These are phyloP conservation scores for Zygoascus hellenicus DNA, from an alignment of 1,139 yeast genomes.

Conservation along the genomic window DNA sequence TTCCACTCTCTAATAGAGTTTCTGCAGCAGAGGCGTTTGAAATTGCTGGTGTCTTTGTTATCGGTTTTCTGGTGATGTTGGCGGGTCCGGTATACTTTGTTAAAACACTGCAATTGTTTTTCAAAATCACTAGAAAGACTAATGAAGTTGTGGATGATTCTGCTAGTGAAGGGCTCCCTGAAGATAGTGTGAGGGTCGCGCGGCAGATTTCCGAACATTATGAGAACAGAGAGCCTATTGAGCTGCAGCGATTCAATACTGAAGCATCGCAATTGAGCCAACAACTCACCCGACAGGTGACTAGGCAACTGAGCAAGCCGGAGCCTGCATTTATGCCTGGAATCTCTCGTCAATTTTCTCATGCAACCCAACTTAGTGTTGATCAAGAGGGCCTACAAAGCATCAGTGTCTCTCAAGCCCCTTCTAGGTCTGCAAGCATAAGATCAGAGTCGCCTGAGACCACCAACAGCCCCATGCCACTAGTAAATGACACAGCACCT, in stretches of 20 bases:
- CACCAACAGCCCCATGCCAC: too few species aligned
- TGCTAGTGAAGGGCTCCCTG: slow-evolving; percentile 1
- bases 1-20: slow-evolving; percentile 61
- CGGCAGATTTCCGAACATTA: neutral
- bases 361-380: too few species aligned
- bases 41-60: slow-evolving; percentile 65
- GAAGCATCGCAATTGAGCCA: neutral
- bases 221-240: neutral
- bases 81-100: slow-evolving; percentile 45
- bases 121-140: slow-evolving; percentile 32
- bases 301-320: neutral
- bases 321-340: neutral
- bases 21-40: slow-evolving; percentile 63
- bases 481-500: too few species aligned
- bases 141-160: slow-evolving; percentile 13
- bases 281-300: neutral
- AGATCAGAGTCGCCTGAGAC: too few species aligned
- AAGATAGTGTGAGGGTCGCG: neutral
- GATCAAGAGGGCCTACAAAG: too few species aligned
- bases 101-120: slow-evolving; percentile 36
- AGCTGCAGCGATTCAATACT: slow-evolving; percentile 1
- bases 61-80: slow-evolving; percentile 55
- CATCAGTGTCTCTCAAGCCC: too few species aligned
- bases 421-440: too few species aligned
- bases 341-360: neutral